Base-by-base conservation (phyloP, 805 yeast genomes). In the Pichia nanzhaoensis region DNA sequence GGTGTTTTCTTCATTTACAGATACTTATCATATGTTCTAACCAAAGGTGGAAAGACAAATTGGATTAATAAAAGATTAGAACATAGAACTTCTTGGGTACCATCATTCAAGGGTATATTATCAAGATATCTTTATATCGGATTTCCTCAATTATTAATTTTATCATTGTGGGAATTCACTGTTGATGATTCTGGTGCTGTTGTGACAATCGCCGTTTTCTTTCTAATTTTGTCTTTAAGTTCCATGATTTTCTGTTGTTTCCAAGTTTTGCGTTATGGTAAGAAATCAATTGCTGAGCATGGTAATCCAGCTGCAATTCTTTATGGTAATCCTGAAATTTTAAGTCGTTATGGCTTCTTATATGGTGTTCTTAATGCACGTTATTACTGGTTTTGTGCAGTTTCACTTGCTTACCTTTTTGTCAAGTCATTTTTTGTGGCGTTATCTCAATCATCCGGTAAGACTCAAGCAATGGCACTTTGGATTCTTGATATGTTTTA, bases 161-260 rank as follows among this genome's bases (percentile, higher is more conserved):
- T 90, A 47, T 80, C 95, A 10, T 70, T 89, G 44, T 90, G 95
- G 93, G 96, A 90, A 67, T 89, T 88, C 63, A 77, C 83, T 7
- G 74, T 73, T 56, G 67, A 74, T 42, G 96, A 90, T 58, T 88
- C 96, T 1, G 84, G 95, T 1, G 96, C 96, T 1, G 88, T 90
- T 27, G 78, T 90, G 47, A 89, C 87, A 5, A 66, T 87, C 48
- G 91, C 95, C 2, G 82, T 77, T 32, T 65, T 90, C 40, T 80
- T 86, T 62, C 67, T 90, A 34, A 39, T 87, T 1, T 65, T 83
- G 46, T 70, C 85, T 1, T 49, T 82, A 5, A 76, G 78, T 2
- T 69, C 85, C 32, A 68, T 87, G 69, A 66, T 69, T 2, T 82
- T 82, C 78, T 74, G 88, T 18, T 72, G 78, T 43, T 83, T 66